A percentile compares a stretch with the other conserved stretches of the same genome.
These are phyloP conservation scores for Fusarium irregulare DNA, from an alignment of 2,329 filamentous ascomycete species.

Conservation along the genomic window DNA sequence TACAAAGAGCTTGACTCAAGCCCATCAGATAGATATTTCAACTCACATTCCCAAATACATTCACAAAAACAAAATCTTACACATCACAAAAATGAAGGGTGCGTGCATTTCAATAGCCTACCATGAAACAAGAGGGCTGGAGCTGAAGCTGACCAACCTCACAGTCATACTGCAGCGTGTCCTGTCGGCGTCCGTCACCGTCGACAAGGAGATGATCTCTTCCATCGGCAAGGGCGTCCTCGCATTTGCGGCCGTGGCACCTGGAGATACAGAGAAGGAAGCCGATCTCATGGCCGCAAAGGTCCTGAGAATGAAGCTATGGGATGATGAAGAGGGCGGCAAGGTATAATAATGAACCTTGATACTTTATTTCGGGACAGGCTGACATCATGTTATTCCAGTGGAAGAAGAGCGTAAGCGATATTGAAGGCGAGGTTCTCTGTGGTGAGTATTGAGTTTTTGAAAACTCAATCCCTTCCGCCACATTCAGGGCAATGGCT, in stretches of 20 bases:
- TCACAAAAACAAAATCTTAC: not conserved
- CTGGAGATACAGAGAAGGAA: slow-evolving; percentile 90
- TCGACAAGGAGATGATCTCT: slow-evolving; percentile 90
- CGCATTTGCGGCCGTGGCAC: slow-evolving; percentile 90
- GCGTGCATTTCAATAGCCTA: slow-evolving; percentile 18
- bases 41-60: not conserved
- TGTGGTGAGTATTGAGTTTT: slow-evolving; percentile 72
- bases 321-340: slow-evolving; percentile 82
- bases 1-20: slow-evolving; percentile 23
- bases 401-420: slow-evolving; percentile 92
- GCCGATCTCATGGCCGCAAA: slow-evolving; percentile 85
- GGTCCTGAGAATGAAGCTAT: slow-evolving; percentile 89
- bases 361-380: not conserved
- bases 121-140: slow-evolving; percentile 8
- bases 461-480: not conserved
- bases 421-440: slow-evolving; percentile 91
- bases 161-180: slow-evolving; percentile 92
- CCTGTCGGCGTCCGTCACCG: slow-evolving; percentile 93
- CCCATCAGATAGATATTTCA: slow-evolving; percentile 15
- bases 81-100: slow-evolving; percentile 40
- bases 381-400: slow-evolving; percentile 51
- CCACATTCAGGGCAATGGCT: slow-evolving; percentile 1
- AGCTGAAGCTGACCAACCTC: slow-evolving; percentile 12
- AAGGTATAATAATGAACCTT: slow-evolving; percentile 62
- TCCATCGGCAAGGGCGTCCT: slow-evolving; percentile 90